Evolutionary conservation across 805 yeast genomes (phyloP), one percentile per base, ranked within the genome.

Genomic region (Naumovozyma castellii): DNA sequence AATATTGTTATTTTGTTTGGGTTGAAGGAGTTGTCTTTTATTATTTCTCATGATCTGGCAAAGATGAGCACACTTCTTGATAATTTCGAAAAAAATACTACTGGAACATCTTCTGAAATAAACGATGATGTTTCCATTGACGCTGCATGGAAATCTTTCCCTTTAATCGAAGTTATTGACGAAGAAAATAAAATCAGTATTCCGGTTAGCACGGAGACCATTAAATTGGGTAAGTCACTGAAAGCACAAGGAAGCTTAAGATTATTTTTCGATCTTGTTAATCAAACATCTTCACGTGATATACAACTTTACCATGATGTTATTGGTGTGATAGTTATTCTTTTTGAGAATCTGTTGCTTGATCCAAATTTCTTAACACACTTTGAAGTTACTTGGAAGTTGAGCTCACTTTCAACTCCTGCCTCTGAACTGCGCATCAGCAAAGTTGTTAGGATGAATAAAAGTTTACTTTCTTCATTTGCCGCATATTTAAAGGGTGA

Each of bases 401-500:
- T 84, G 32, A 67, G 67, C 1, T 62, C 68, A 4, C 62, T 86
- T 32, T 71, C 80, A 1, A 69, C 66, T 43, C 80, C 84, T 2
- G 70, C 71, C 40, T 84, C 95, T 0, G 77, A 75, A 29, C 76
- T 75, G 46, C 70, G 77, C 9, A 72, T 84, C 33, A 75, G 75
- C 32, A 71, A 78, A 51, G 64, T 73, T 1, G 64, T 73, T 1
- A 76, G 77, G 37, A 78, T 80, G 0, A 72, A 76, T 27, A 82
- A 78, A 51, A 94, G 97, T 1, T 56, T 90, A 14, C 74, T 90
- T 39, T 83, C 95, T 1, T 83, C 97, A 0, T 79, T 90, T 49
- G 86, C 96, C 1, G 84, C 95, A 0, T 88, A 86, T 51, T 72
- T 92, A 60, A 84, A 88, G 44, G 90, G 96, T 12, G 95, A 85